phyloP scores from a whole-genome alignment of 768 basidiomycete species.

The Sutorius australiensis region DNA sequence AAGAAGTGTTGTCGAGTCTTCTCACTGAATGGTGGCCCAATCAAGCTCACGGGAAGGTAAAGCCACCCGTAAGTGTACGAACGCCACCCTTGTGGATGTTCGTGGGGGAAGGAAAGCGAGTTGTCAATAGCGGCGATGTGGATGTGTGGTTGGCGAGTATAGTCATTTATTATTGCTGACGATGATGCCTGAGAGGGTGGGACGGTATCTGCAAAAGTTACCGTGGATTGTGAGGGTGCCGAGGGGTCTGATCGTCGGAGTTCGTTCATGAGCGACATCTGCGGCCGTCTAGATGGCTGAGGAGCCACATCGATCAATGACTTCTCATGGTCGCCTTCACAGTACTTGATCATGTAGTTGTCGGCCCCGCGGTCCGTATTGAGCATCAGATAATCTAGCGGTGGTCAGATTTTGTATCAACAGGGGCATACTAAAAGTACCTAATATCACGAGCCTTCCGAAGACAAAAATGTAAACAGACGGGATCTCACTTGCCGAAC shows the following conservation, averaged over 20 bases:
- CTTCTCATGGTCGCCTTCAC: constrained; percentile 77
- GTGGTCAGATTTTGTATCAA: constrained; percentile 1
- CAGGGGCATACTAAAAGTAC: constrained; percentile 32
- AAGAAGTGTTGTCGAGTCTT: constrained; percentile 79
- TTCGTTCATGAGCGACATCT: constrained; percentile 75
- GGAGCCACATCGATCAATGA: constrained; percentile 76
- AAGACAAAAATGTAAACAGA: constrained; percentile 10
- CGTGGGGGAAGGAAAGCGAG: constrained; percentile 87
- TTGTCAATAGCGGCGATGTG: constrained; percentile 94
- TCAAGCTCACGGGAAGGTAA: constrained; percentile 79
- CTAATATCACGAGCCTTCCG: constrained; percentile 75
- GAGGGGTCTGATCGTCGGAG: constrained; percentile 47
- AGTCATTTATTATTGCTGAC: constrained; percentile 35
- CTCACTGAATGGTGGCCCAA: constrained; percentile 82
- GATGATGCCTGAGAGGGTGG: constrained; percentile 34
- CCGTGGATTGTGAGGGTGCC: constrained; percentile 36
- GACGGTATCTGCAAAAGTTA: constrained; percentile 39
- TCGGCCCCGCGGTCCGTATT: constrained; percentile 86
- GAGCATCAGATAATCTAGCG: constrained; percentile 81
- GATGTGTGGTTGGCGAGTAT: constrained; percentile 69
- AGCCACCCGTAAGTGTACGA: constrained; percentile 88
- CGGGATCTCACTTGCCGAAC: background rate
- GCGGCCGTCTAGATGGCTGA: constrained; percentile 57
- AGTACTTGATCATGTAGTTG: constrained; percentile 92
- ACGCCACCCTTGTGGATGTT: constrained; percentile 78